phyloP scores from a whole-genome alignment of 208 protist species.

The Leishmania guyanensis region DNA sequence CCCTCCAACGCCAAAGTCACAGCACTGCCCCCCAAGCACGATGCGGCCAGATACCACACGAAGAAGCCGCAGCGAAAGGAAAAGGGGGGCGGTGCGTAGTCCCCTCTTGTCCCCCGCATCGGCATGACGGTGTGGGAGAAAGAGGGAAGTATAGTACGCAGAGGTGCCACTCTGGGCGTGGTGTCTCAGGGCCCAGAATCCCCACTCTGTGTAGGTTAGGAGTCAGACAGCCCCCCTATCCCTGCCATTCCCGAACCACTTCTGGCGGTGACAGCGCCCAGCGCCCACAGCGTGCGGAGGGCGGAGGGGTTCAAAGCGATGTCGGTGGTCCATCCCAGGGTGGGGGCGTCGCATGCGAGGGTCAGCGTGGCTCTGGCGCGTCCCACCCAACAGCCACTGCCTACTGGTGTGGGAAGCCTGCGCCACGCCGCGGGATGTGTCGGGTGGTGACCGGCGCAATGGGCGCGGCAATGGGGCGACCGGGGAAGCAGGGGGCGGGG shows the following conservation, averaged over 20 bases:
- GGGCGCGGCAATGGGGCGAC: neutral
- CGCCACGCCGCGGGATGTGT: neutral
- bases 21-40: conserved; percentile 24
- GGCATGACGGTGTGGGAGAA: neutral
- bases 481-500: neutral
- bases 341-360: neutral
- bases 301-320: neutral
- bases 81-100: neutral
- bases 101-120: neutral
- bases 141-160: neutral
- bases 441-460: neutral
- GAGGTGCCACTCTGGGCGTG: neutral
- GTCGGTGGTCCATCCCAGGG: neutral
- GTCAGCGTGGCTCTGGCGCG: neutral
- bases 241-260: neutral
- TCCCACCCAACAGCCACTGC: neutral
- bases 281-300: neutral
- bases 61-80: neutral
- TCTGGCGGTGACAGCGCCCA: neutral
- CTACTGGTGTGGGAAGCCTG: neutral
- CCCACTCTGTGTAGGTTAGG: neutral
- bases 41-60: neutral
- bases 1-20: neutral
- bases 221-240: neutral
- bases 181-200: neutral